Evolutionary conservation across 768 basidiomycete genomes (phyloP).

Genomic region (Tulasnella sp.): DNA sequence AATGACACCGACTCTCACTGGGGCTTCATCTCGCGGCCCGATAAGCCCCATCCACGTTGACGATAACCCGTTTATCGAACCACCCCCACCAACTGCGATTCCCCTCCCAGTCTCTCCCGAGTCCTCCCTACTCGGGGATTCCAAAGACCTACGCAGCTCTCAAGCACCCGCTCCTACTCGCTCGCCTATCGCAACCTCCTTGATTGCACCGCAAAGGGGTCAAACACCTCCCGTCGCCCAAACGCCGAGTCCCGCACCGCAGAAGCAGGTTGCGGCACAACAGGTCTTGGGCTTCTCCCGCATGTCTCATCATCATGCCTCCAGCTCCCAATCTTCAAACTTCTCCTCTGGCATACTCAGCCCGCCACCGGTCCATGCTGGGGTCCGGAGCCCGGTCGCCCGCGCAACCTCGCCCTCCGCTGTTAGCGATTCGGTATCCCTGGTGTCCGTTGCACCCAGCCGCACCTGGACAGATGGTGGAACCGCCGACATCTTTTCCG

Average conservation of each 20-base stretch:
- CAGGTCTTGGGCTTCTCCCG: neutral
- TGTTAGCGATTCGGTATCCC: neutral
- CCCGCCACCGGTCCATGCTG: neutral
- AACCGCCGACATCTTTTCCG: conserved; percentile 4
- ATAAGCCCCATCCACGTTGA: neutral
- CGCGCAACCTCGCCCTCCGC: neutral
- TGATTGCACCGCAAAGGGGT: neutral
- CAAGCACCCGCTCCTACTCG: too few species aligned
- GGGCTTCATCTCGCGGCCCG: neutral
- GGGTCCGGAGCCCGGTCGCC: neutral
- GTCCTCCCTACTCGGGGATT: neutral
- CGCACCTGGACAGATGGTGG: conserved; percentile 7
- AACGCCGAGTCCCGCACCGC: neutral
- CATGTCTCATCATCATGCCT: neutral
- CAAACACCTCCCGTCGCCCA: neutral
- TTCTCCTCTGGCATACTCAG: neutral
- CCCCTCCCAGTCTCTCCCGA: neutral
- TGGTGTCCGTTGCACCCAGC: neutral
- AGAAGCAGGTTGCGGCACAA: neutral
- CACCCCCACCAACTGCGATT: neutral
- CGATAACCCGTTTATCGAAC: neutral
- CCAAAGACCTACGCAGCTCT: neutral
- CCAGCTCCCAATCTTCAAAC: neutral
- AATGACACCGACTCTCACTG: neutral
- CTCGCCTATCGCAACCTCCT: neutral